A percentile compares a stretch with the other conserved stretches of the same genome.
Conservation (phyloP, 2,329 filamentous ascomycete genomes). For the Didymella sp. region DNA sequence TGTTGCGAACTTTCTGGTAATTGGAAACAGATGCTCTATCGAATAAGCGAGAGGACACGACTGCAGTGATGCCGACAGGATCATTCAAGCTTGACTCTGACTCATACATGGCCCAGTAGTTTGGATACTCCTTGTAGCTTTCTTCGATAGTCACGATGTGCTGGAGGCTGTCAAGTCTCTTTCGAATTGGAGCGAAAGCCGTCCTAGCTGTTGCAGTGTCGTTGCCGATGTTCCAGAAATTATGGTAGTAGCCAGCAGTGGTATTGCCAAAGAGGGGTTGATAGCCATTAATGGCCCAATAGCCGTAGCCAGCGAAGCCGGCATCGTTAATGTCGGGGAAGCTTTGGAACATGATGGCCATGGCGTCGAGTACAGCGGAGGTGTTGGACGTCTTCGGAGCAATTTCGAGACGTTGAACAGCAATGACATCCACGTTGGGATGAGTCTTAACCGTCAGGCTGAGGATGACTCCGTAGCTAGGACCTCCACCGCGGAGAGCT, state of each 20-base stretch:
- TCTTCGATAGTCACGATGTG: background rate
- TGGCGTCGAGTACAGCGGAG: background rate
- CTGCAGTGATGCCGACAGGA: background rate
- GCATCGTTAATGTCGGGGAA: constrained; percentile 5
- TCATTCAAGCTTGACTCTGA: constrained; percentile 1
- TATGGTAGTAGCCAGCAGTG: constrained; percentile 3
- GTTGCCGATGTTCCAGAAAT: constrained; percentile 6
- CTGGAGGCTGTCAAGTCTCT: background rate
- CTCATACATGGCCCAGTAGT: constrained; percentile 6
- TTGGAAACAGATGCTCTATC: background rate
- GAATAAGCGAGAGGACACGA: background rate
- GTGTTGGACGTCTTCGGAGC: background rate
- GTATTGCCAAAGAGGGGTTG: background rate
- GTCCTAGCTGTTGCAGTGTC: background rate
- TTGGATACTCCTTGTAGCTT: background rate
- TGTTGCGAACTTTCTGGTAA: background rate
- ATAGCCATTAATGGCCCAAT: constrained; percentile 6
- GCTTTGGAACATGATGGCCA: constrained; percentile 4
- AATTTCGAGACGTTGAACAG: constrained; percentile 3
- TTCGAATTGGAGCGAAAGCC: background rate
- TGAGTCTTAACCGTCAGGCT: constrained; percentile 27
- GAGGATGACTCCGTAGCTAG: constrained; percentile 51
- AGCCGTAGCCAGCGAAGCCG: constrained; percentile 2
- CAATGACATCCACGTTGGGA: background rate
- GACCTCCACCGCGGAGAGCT: constrained; percentile 52